These are phyloP conservation scores for Manihot esculenta DNA, from an alignment of 441 rosid genomes.

Conservation along the genomic window DNA sequence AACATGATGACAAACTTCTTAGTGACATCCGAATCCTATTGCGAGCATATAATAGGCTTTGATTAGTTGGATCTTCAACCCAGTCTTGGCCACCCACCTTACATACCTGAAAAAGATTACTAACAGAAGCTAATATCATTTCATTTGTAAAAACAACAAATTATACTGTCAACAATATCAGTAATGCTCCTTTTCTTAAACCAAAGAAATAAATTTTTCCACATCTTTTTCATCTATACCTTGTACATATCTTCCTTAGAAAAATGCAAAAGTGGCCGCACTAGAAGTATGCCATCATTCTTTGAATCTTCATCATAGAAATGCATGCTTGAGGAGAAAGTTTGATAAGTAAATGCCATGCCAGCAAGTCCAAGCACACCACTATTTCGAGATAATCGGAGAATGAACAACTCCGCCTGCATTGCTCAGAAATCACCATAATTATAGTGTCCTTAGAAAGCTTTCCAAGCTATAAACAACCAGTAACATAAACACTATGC, in stretches of 20 bases:
- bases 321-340: slow-evolving; percentile 43
- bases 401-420: slow-evolving; percentile 92
- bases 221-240: slow-evolving; percentile 37
- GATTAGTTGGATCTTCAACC: slow-evolving; percentile 96
- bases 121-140: neutral
- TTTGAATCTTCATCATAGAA: slow-evolving; percentile 32
- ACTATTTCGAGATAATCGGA: slow-evolving; percentile 85
- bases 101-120: slow-evolving; percentile 61
- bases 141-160: slow-evolving; percentile 11
- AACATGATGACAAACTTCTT: slow-evolving; percentile 58
- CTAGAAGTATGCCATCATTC: slow-evolving; percentile 59
- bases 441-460: neutral
- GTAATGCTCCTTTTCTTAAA: neutral
- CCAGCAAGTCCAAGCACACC: slow-evolving; percentile 97
- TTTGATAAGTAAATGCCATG: slow-evolving; percentile 75
- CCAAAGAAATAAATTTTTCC: slow-evolving; percentile 4
- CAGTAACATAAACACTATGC: neutral
- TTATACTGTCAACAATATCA: neutral
- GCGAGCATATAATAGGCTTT: slow-evolving; percentile 65
- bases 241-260: slow-evolving; percentile 80
- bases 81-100: slow-evolving; percentile 48
- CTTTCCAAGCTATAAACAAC: slow-evolving; percentile 1
- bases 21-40: slow-evolving; percentile 82
- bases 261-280: slow-evolving; percentile 77
- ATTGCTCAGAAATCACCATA: slow-evolving; percentile 33